phyloP scores from a whole-genome alignment of 2,329 filamentous ascomycete species.

The Calonectria naviculata region DNA sequence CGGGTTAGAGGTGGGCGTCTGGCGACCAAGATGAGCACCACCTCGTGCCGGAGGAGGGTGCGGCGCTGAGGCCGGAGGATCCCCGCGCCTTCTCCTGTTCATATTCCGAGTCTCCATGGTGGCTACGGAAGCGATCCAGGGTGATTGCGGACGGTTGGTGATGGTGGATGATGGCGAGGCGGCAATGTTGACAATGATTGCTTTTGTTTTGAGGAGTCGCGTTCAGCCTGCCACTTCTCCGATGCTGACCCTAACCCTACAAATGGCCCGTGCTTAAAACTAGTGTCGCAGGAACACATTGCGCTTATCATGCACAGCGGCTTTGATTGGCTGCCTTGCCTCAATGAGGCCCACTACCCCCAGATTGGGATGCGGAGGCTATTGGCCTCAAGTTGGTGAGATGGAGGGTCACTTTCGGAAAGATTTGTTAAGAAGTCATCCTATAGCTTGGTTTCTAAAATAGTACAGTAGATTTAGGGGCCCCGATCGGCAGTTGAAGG shows the following conservation, averaged over 20 bases:
- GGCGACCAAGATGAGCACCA: constrained; percentile 31
- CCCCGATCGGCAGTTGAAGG: not conserved
- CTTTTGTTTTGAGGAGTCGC: constrained; percentile 21
- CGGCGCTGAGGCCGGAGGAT: constrained; percentile 9
- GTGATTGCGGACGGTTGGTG: not conserved
- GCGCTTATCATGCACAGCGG: not conserved
- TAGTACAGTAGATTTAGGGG: not conserved
- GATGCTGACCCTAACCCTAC: constrained; percentile 37
- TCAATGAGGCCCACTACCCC: not conserved
- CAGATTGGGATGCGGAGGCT: not conserved
- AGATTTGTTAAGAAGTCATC: not conserved
- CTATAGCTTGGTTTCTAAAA: constrained; percentile 2
- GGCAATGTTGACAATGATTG: not conserved
- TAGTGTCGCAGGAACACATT: not conserved
- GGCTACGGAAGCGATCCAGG: not conserved
- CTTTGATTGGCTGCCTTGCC: constrained; percentile 17
- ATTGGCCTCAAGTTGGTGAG: constrained; percentile 2
- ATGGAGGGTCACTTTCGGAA: constrained; percentile 5
- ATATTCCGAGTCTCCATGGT: constrained; percentile 34
- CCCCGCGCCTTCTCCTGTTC: constrained; percentile 23
- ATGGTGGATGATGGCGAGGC: not conserved
- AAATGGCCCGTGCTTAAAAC: constrained; percentile 18
- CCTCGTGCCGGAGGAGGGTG: constrained; percentile 8
- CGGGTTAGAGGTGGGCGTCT: constrained; percentile 5
- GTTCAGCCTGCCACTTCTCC: constrained; percentile 14